A percentile compares a stretch with the other conserved stretches of the same genome.
Conservation (phyloP, 2,329 filamentous ascomycete genomes). For the Onygena corvina region DNA sequence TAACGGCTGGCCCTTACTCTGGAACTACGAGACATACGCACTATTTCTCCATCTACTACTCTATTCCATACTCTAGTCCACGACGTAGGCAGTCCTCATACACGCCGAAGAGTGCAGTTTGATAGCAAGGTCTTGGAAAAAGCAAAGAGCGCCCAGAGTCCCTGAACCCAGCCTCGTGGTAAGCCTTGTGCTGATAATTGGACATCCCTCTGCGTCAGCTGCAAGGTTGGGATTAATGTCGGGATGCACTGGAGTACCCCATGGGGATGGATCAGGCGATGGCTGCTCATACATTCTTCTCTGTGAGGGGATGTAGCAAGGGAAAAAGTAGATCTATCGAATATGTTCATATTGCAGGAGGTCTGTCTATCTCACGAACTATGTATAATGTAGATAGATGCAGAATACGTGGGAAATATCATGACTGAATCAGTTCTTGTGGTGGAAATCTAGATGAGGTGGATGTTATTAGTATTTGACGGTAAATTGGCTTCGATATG, state of each 20-base stretch:
- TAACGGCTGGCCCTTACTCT: no score
- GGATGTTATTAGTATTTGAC: not conserved
- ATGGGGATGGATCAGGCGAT: not conserved
- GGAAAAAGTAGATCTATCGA: not conserved
- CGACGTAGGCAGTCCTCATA: no score
- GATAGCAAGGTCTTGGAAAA: not conserved
- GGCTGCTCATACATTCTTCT: not conserved
- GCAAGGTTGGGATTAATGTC: no score
- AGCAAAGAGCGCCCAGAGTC: not conserved
- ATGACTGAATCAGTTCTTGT: no score
- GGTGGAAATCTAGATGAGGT: not conserved
- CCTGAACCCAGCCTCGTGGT: conserved; percentile 3
- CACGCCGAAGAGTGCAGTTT: no score
- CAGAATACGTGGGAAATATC: no score
- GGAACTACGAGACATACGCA: no score
- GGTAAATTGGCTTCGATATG: conserved; percentile 1
- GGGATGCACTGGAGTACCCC: no score
- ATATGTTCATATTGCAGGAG: not conserved
- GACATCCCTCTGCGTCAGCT: not conserved
- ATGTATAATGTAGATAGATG: not conserved
- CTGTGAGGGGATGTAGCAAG: not conserved
- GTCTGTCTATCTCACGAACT: not conserved
- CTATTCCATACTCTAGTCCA: no score
- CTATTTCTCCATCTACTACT: no score
- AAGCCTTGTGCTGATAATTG: conserved; percentile 2